These are phyloP conservation scores for Kwoniella newhampshirensis DNA, from an alignment of 768 basidiomycete species.

Conservation along the genomic window DNA sequence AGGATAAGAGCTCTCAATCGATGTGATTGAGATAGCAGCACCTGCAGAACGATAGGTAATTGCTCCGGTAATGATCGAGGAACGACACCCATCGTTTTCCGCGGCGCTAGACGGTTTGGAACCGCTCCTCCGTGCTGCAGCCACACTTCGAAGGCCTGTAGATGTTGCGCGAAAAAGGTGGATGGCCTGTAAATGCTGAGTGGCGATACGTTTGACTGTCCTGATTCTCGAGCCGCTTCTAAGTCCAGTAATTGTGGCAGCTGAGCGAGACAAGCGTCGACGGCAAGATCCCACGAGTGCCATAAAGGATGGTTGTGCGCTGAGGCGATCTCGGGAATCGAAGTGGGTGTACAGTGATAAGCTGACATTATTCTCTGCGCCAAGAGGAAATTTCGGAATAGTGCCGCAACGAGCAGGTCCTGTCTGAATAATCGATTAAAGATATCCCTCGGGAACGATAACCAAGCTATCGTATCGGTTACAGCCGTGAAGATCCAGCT, in stretches of 20 bases:
- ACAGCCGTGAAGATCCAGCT: conserved; percentile 99
- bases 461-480: conserved; percentile 99
- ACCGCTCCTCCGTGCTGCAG: conserved; percentile 74
- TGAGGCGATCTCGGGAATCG: conserved; percentile 82
- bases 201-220: conserved; percentile 37
- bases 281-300: conserved; percentile 96
- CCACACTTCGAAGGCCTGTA: conserved; percentile 98
- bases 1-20: conserved; percentile 92
- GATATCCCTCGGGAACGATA: conserved; percentile 86
- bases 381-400: conserved; percentile 95
- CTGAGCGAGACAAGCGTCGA: conserved; percentile 89
- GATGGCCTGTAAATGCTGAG: conserved; percentile 68
- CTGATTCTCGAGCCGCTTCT: conserved; percentile 37
- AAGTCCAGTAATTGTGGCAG: conserved; percentile 68
- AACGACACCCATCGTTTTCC: conserved; percentile 45
- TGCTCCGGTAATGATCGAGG: conserved; percentile 90
- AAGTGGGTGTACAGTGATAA: conserved; percentile 94
- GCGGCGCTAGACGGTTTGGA: conserved; percentile 48
- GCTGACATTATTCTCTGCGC: conserved; percentile 98
- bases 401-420: conserved; percentile 89
- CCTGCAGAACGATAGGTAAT: conserved; percentile 94
- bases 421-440: conserved; percentile 93
- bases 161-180: conserved; percentile 90
- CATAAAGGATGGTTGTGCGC: conserved; percentile 97
- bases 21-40: conserved; percentile 92